Base-by-base conservation (phyloP, 225 moss, liverwort and hornwort species). In the Climacium dendroides region DNA sequence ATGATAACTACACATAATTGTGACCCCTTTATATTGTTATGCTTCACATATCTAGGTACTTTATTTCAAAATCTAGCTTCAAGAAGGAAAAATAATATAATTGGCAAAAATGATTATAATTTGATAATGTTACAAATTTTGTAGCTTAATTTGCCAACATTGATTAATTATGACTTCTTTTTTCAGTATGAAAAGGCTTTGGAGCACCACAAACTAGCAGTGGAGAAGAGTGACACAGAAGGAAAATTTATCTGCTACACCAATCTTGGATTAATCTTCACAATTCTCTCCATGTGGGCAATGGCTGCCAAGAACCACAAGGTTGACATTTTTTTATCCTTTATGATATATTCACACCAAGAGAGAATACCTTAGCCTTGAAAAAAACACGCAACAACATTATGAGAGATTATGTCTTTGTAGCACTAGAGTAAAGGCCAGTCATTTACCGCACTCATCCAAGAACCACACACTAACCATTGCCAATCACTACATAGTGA, bases 271-370 rank as follows among this genome's bases (percentile, higher is more conserved):
- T 82, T 98, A 74, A 71, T 97, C 7, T 95, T 92, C 54, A 91
- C 96, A 79, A 97, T 91, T 7, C 95, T 98, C n/a, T 94, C 93
- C 4, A 95, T 95, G 93, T 98, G 98, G 98, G 90, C 91, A 4
- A 90, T 85, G 35, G 98, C 96, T 32, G 98, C 95, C 19, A 93
- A 94, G 52, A 88, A 91, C 86, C 97, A 97, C 83, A 96, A 97
- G 95, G 98, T 96, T 10, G 28, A 13, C 5, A 63, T 67, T 32
- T 41, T 15, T 15, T 11, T 4, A 55, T 26, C 18, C 30, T 55
- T 19, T 41, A 2, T 0, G 4, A 1, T n/a, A 41, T 19, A 60
- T 61, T 60, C 22, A 32, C 45, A 45, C 6, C 9, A 61, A 61
- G 1, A 4, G 3, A 6, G 10, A 32, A 32, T 43, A 61, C 45